Base-by-base conservation (phyloP, 106 monocot genomes). In the Apostasia shenzhenica region DNA sequence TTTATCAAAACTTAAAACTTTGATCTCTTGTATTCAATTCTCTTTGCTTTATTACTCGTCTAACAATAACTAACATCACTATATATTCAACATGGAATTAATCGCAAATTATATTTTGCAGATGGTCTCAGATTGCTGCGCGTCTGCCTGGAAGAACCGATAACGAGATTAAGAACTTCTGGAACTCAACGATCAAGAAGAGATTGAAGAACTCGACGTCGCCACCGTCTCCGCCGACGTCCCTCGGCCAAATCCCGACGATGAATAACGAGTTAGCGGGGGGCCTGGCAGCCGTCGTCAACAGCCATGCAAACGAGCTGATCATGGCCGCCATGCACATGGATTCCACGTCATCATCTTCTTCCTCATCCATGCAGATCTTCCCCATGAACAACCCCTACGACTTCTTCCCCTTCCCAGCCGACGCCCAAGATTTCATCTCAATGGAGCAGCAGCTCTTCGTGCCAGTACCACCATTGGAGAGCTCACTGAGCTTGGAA, bases 151-250 rank as follows among this genome's bases (percentile, higher is more conserved):
- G 93, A 6, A 81, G 93, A 6, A 93, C 93, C 1, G 93, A 93
- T 58, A 93, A 93, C 49, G 93, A 93, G 70, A 89, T 93, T 46
- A 93, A 93, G 86, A 93, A 93, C 81, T 93, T 89, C 49, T 93
- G 93, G 93, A 93, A 93, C 70, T 93, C 93, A n/a, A 93, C 93
- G 8, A 86, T 93, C 63, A 93, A 93, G 70, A 93, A 93, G 72
- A 81, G 86, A 77, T 76, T 89, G 45, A 92, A 88, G 80, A 81
- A 74, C 45, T 64, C 81, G 48, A 50, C 68, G n/a, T 48, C 67
- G 5, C 53, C 61, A 3, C 8, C 68, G 1, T 38, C 79, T 1
- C 14, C 73, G 2, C 41, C 73, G 2, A 46, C n/a, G n/a, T n/a
- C 53, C 42, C 49, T 55, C 13, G 14, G 41, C 14, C 54, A 66